Base-by-base conservation (phyloP, 306 rosid species). In the Prunus fruticosa region DNA sequence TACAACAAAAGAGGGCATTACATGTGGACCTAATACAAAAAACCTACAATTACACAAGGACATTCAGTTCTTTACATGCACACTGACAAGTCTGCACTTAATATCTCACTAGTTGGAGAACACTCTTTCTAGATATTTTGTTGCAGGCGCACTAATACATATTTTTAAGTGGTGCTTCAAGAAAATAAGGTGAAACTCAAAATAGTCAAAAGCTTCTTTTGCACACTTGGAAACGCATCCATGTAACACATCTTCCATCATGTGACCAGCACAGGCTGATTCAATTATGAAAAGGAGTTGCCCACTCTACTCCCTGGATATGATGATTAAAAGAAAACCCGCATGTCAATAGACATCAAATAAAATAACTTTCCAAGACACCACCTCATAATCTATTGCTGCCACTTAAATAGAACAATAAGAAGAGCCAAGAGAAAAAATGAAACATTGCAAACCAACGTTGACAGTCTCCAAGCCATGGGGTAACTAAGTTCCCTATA, bases 241-340 rank as follows among this genome's bases (percentile, higher is more conserved):
- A 75, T 57, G 58, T 58, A 83, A 83, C 64, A 83, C 69, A 64
- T 66, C 77, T 70, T 79, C 81, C 83, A 64, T 75, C 75, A 75
- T 69, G 76, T 64, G 77, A 79, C 80, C 83, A 79, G 81, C 80
- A 83, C 73, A 83, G 75, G 86, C 81, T 70, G 75, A 75, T 79
- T 74, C 83, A 79, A 65, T 71, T 71, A 80, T 77, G 78, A 84
- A 84, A 77, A 80, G 78, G 73, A 68, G 75, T 74, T 73, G 79
- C 78, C 78, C 64, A 76, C 73, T 72, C 80, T 76, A 84, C 72
- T 67, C 70, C 87, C 87, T 84, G 87, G 78, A 84, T 80, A 74
- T 47, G 78, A 81, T 45, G 79, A 77, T 73, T 76, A 68, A 80
- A 69, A 77, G 72, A 76, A 77, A 62, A 80, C 69, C 77, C 25